Conservation (phyloP, 2,329 filamentous ascomycete genomes). For the Penicillium oxalicum region DNA sequence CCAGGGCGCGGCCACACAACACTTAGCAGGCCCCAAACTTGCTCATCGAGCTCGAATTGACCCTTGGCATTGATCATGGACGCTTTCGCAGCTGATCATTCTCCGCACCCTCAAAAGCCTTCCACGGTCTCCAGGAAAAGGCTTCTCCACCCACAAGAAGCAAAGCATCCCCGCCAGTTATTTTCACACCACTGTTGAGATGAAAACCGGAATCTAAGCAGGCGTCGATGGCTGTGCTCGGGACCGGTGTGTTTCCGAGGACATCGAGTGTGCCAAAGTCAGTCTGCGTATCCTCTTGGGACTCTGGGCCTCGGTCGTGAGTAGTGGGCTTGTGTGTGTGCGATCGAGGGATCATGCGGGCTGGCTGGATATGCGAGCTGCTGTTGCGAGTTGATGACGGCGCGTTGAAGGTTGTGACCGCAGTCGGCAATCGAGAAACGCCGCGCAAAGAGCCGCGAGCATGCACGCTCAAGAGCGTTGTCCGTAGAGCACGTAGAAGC, state of each 20-base stretch:
- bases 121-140: slow-evolving; percentile 84
- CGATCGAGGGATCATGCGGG: slow-evolving; percentile 29
- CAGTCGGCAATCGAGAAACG: slow-evolving; percentile 9
- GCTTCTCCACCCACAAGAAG: slow-evolving; percentile 80
- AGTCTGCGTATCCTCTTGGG: slow-evolving; percentile 58
- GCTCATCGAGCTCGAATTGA: slow-evolving; percentile 68
- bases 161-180: slow-evolving; percentile 64
- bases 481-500: slow-evolving; percentile 39
- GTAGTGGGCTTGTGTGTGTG: slow-evolving; percentile 36
- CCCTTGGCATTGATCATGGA: slow-evolving; percentile 66
- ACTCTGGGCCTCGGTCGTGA: slow-evolving; percentile 56
- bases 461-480: slow-evolving; percentile 22
- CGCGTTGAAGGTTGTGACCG: slow-evolving; percentile 5
- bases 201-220: slow-evolving; percentile 80
- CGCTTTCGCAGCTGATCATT: slow-evolving; percentile 28
- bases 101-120: slow-evolving; percentile 35
- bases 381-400: slow-evolving; percentile 18
- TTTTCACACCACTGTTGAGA: slow-evolving; percentile 71
- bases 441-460: slow-evolving; percentile 11
- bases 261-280: slow-evolving; percentile 76
- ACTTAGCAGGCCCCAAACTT: slow-evolving; percentile 68
- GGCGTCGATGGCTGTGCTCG: slow-evolving; percentile 76
- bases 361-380: slow-evolving; percentile 23
- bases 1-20: slow-evolving; percentile 84
- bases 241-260: slow-evolving; percentile 65